These are phyloP conservation scores for Phialocephala sp. DNA, from an alignment of 2,329 filamentous ascomycete genomes.

Conservation along the genomic window DNA sequence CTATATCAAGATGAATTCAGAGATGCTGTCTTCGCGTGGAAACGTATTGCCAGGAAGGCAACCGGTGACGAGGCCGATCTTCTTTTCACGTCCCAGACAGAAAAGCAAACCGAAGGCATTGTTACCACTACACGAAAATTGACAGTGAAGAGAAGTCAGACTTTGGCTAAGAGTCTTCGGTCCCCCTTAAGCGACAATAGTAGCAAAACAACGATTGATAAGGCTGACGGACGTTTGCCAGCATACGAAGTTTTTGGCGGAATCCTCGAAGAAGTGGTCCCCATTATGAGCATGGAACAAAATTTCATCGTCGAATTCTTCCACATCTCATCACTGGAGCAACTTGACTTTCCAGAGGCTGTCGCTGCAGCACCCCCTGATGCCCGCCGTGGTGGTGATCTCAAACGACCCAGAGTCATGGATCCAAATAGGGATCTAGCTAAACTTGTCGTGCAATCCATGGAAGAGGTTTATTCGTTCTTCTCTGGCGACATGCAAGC, in stretches of 20 bases:
- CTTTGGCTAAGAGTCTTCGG: constrained; percentile 75
- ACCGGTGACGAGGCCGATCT: constrained; percentile 80
- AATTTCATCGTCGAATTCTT: constrained; percentile 98
- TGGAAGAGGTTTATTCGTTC: constrained; percentile 88
- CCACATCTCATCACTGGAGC: constrained; percentile 86
- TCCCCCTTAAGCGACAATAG: constrained; percentile 69
- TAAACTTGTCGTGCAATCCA: constrained; percentile 81
- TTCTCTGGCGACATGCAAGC: constrained; percentile 78
- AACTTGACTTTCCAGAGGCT: constrained; percentile 81
- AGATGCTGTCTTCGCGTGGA: constrained; percentile 79
- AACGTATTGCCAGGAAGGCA: constrained; percentile 75
- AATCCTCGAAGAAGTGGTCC: constrained; percentile 80
- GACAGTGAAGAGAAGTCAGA: constrained; percentile 93
- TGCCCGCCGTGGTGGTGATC: constrained; percentile 72
- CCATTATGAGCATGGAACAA: constrained; percentile 88
- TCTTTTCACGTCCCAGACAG: constrained; percentile 82
- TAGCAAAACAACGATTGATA: constrained; percentile 57
- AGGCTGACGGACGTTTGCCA: constrained; percentile 69
- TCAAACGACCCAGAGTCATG: constrained; percentile 77
- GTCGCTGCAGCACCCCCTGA: constrained; percentile 70
- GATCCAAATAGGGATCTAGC: constrained; percentile 89
- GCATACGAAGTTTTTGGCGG: constrained; percentile 83
- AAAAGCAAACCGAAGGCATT: constrained; percentile 84
- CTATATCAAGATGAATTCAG: constrained; percentile 85
- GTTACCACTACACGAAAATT: constrained; percentile 83